Percentiles rank a stretch among this genome's conserved stretches.
Conservation (phyloP, 2,329 filamentous ascomycete species). For the Diaporthe australafricana region DNA sequence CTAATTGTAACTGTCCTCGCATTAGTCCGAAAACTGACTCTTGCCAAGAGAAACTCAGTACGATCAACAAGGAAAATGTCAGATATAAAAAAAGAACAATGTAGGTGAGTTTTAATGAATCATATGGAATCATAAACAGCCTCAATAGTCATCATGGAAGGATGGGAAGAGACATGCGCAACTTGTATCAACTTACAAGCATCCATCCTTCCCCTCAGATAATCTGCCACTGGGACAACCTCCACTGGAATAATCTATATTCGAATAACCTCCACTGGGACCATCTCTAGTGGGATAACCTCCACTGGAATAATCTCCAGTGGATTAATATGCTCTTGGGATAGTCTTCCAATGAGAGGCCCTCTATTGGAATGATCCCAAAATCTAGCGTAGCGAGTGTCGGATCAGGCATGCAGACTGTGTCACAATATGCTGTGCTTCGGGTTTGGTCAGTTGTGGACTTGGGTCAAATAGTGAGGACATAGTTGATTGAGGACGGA, state of each 20-base stretch:
- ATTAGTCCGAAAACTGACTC: neutral
- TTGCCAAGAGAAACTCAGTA: neutral
- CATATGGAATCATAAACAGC: slow-evolving; percentile 37
- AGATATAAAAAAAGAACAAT: slow-evolving; percentile 35
- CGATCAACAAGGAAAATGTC: neutral
- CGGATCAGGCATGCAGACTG: neutral
- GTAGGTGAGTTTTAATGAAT: slow-evolving; percentile 38
- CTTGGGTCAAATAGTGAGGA: no score
- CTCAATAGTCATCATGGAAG: slow-evolving; percentile 33
- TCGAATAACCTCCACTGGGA: no score
- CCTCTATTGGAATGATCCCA: no score
- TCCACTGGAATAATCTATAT: no score
- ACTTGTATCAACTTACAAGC: neutral
- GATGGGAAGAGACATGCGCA: neutral
- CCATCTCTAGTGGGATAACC: no score
- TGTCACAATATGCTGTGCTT: neutral
- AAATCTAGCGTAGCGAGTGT: neutral
- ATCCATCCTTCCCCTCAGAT: no score
- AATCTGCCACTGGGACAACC: no score
- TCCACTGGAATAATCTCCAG: no score
- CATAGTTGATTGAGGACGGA: neutral
- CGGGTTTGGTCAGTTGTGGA: neutral
- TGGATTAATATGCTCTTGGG: no score
- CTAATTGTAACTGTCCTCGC: neutral
- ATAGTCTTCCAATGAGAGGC: no score